These are phyloP conservation scores for Tephrocybe sp. DNA, from an alignment of 768 basidiomycete genomes.

Conservation along the genomic window DNA sequence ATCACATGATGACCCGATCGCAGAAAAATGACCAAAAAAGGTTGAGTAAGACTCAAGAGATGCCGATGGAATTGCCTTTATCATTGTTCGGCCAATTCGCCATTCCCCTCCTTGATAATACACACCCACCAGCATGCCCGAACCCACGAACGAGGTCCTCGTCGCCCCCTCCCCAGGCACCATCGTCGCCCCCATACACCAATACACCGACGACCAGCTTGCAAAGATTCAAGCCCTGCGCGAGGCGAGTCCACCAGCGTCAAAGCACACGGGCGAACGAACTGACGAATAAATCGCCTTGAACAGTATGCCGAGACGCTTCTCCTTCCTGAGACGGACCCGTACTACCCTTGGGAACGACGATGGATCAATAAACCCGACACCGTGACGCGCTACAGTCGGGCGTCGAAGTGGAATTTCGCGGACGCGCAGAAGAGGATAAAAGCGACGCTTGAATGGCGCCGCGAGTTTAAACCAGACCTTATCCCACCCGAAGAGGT, in stretches of 20 bases:
- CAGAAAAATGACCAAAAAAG: no score
- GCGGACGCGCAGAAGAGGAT: conserved; percentile 78
- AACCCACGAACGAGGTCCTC: conserved; percentile 42
- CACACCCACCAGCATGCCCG: conserved; percentile 13
- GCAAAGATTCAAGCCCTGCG: conserved; percentile 58
- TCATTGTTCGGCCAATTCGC: neutral
- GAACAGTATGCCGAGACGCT: conserved; percentile 69
- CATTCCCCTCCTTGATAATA: conserved; percentile 10
- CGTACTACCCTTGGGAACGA: conserved; percentile 75
- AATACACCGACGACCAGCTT: conserved; percentile 65
- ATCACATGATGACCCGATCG: no score
- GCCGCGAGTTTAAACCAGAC: conserved; percentile 83
- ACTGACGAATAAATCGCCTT: neutral
- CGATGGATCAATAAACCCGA: conserved; percentile 73
- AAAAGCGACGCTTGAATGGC: conserved; percentile 79
- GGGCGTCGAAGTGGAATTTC: conserved; percentile 83
- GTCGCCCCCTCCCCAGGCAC: conserved; percentile 56
- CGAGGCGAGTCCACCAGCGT: conserved; percentile 44
- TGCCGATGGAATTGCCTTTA: conserved; percentile 1
- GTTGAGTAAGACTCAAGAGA: no score
- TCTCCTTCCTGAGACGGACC: conserved; percentile 62
- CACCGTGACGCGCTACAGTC: conserved; percentile 75
- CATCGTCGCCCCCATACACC: conserved; percentile 50
- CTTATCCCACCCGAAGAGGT: conserved; percentile 81
- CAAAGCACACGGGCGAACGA: neutral